phyloP scores from a whole-genome alignment of 2,329 filamentous ascomycete genomes.

The Coleophoma cylindrospora region DNA sequence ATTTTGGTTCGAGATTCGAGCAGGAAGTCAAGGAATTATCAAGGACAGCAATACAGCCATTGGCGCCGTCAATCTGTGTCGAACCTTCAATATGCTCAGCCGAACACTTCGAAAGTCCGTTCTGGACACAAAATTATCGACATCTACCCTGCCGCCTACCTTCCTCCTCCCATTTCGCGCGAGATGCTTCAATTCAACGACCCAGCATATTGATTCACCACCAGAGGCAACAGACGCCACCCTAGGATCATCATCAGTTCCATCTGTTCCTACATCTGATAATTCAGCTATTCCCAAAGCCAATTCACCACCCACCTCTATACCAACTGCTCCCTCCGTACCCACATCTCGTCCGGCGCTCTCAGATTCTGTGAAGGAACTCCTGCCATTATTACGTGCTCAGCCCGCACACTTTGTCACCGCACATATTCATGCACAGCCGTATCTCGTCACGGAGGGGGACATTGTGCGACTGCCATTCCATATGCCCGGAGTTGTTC shows the following conservation, averaged over 20 bases:
- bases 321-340: constrained; percentile 11
- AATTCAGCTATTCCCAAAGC: constrained; percentile 12
- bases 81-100: constrained; percentile 20
- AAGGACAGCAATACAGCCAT: too few species aligned
- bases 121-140: constrained; percentile 48
- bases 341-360: constrained; percentile 29
- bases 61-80: background rate
- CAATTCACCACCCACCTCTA: background rate
- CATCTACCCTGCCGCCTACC: constrained; percentile 37
- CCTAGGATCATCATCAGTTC: background rate
- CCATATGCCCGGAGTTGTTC: constrained; percentile 67
- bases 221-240: constrained; percentile 2
- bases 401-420: constrained; percentile 77
- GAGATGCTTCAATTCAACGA: constrained; percentile 42
- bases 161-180: constrained; percentile 42
- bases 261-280: background rate
- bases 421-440: constrained; percentile 71
- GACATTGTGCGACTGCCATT: constrained; percentile 76
- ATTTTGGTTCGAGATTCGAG: background rate
- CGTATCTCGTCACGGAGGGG: constrained; percentile 74
- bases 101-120: constrained; percentile 59
- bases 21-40: background rate
- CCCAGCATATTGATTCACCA: constrained; percentile 39
- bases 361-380: constrained; percentile 49
- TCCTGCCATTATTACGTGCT: constrained; percentile 66